These are phyloP conservation scores for Pleurotus citrinopileatus DNA, from an alignment of 768 basidiomycete genomes.

Conservation along the genomic window DNA sequence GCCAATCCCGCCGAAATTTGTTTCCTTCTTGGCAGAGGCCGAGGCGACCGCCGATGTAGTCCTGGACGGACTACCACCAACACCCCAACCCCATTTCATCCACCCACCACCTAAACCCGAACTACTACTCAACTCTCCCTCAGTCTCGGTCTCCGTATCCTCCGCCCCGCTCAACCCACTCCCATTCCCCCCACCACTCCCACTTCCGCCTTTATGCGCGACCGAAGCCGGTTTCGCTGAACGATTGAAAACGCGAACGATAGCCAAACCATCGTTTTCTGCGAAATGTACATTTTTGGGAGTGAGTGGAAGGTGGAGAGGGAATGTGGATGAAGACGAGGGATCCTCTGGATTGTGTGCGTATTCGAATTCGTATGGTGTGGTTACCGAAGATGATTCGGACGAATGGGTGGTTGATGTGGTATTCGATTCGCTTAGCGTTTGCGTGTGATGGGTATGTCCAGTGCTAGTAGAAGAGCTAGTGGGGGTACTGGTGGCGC, in stretches of 20 bases:
- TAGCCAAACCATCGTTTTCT: slow-evolving; percentile 56
- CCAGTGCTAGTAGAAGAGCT: slow-evolving; percentile 28
- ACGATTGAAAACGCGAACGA: slow-evolving; percentile 59
- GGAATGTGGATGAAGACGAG: no score
- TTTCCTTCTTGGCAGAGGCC: no score
- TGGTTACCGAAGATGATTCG: background rate
- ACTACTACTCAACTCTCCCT: slow-evolving; percentile 27
- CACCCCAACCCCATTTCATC: background rate
- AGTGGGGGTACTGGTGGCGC: no score
- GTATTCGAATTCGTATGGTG: slow-evolving; percentile 3
- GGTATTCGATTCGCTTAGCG: background rate
- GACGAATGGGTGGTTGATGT: slow-evolving; percentile 5
- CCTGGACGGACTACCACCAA: no score
- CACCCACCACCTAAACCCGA: background rate
- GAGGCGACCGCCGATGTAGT: no score
- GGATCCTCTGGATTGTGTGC: slow-evolving; percentile 6
- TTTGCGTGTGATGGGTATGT: slow-evolving; percentile 4
- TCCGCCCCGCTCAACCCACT: slow-evolving; percentile 29
- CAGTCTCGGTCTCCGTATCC: slow-evolving; percentile 49
- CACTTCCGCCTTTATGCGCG: slow-evolving; percentile 12
- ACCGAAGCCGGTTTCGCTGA: slow-evolving; percentile 70
- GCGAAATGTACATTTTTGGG: slow-evolving; percentile 92
- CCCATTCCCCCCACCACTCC: slow-evolving; percentile 45
- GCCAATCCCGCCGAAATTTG: no score
- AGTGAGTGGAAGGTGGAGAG: slow-evolving; percentile 30